Evolutionary conservation across 2,329 filamentous ascomycete genomes (phyloP).

Genomic region (Sclerotiophoma versabilis): DNA sequence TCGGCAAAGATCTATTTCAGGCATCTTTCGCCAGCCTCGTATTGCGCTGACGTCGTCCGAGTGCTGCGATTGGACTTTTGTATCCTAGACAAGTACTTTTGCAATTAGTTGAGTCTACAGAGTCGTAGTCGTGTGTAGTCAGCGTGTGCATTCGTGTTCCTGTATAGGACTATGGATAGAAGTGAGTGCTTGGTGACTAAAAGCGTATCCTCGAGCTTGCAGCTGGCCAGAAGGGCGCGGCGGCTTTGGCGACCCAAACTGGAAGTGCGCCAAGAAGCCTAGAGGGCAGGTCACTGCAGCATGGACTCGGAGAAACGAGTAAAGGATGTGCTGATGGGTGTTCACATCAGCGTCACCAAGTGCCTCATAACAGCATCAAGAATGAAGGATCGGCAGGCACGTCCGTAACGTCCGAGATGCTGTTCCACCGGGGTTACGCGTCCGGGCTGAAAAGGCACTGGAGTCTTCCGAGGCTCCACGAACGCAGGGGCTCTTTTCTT

Average conservation of each 20-base stretch:
- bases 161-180: neutral
- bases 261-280: too few relatives aligned
- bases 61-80: slow-evolving; percentile 12
- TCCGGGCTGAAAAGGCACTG: neutral
- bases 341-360: neutral
- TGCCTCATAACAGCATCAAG: neutral
- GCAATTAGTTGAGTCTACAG: neutral
- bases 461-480: slow-evolving; percentile 1
- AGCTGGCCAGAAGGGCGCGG: too few relatives aligned
- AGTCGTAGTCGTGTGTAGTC: neutral
- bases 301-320: too few relatives aligned
- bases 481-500: slow-evolving; percentile 10
- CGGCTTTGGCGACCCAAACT: neutral
- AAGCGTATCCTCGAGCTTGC: neutral
- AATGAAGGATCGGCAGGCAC: slow-evolving; percentile 11
- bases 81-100: slow-evolving; percentile 2
- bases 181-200: neutral
- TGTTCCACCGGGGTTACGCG: slow-evolving; percentile 12
- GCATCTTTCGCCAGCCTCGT: slow-evolving; percentile 16
- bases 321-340: too few relatives aligned
- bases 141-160: neutral
- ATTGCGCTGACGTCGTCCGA: slow-evolving; percentile 15
- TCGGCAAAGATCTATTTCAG: slow-evolving; percentile 20
- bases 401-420: slow-evolving; percentile 5
- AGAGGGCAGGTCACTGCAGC: too few relatives aligned